Base-by-base conservation (phyloP, 2,329 filamentous ascomycete species). In the Fusarium azukiicola region DNA sequence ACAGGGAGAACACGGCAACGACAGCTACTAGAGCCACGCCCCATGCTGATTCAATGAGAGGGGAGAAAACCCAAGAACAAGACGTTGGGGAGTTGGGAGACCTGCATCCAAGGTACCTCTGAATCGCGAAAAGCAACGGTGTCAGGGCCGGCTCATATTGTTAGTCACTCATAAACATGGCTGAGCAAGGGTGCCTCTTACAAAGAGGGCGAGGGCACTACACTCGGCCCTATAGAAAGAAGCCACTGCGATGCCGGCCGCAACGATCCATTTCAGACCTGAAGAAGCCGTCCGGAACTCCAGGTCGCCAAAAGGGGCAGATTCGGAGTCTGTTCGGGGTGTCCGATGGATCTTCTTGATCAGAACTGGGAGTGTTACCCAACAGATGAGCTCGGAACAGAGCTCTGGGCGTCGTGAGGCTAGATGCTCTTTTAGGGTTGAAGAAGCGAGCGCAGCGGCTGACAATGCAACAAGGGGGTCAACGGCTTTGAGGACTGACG, bases 341-440 rank as follows among this genome's bases (percentile, higher is more conserved):
- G 42, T 42, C 10, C 42, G n/a, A 19, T 32, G 11, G 5, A n/a
- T 19, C 16, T 67, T 27, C 7, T 58, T 67, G 17, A 84, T 80
- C 2, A 87, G 10, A 9, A 80, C 10, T 0, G 85, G 82, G 27
- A 87, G 42, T 7, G 84, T 16, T 3, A 74, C 44, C 86, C 87
- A 88, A 21, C 84, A 84, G 2, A 87, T n/a, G 2, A 81, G 64
- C 71, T 88, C 87, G 1, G 87, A 87, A 16, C 56, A 73, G 9
- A 87, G 63, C 66, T 87, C 86, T 3, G 82, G 54, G 40, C 81
- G 74, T 12, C 69, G 69, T 0, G 81, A 70, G 1, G 81, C 72
- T 1, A 82, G 50, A 16, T 66, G 63, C 32, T 82, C 83, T 6
- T 73, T 77, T 19, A 85, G 32, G 1, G 79, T 69, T 17, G 81